Evolutionary conservation across 1,284 basidiomycete species (phyloP), one percentile per base, ranked within the genome.

Genomic region (Butyriboletus pseudospeciosus): DNA sequence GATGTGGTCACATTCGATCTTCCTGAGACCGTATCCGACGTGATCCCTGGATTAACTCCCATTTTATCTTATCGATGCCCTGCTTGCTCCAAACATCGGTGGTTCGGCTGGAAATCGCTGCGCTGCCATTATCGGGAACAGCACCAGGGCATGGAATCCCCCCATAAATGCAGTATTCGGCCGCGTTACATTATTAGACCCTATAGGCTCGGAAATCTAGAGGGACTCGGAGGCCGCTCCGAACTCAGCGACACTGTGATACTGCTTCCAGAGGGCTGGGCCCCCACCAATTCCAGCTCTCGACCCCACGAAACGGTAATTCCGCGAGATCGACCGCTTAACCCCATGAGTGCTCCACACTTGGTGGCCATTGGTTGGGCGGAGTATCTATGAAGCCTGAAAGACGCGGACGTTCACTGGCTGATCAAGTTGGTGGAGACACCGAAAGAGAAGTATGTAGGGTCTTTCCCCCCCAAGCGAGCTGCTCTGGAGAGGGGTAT

Each of bases 401-500:
- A 26, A 2, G 25, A 13, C 0, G 1, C 20, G 5, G 42, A 57
- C 3, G 7, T 51, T 1, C 0, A 7, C 12, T 51, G 5, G 7
- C 6, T 56, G 12, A 34, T 51, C 37, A 48, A 57, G 41, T 32
- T 56, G 41, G 52, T 51, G 0, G 32, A 47, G 20, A 2, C 47
- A 2, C 44, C 37, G 9, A 48, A 25, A 17, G 35, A 40, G 2
- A 55, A 50, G 30, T 36, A 51, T 0, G 36, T 47, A 7, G 9
- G 1, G 4, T 13, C 25, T 20, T 34, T 51, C 16, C 20, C 32
- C 8, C 46, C 45, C 0, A 57, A 48, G 36, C 7, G 41, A 9
- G 52, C 49, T n/a, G 41, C 46, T 1, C 14, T 57, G 34, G 45
- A 57, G 38, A 48, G 10, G 2, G 52, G 52, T 7, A 32, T 57